These are phyloP conservation scores for Pseudonectria buxi DNA, from an alignment of 2,329 filamentous ascomycete genomes.

Conservation along the genomic window DNA sequence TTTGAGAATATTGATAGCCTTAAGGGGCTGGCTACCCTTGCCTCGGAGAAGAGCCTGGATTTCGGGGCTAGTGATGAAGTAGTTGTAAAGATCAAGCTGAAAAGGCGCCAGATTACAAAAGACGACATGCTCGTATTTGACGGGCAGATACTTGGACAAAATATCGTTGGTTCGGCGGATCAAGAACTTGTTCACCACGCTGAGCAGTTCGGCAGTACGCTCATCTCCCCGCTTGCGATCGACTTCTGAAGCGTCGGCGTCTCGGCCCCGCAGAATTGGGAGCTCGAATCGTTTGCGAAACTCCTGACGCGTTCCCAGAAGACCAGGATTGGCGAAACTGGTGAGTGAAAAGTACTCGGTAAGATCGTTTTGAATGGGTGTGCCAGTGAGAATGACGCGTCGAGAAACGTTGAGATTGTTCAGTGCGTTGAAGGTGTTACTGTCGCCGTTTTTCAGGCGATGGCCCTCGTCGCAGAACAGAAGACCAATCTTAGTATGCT, in stretches of 20 bases:
- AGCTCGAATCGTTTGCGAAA: constrained; percentile 93
- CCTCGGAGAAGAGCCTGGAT: constrained; percentile 87
- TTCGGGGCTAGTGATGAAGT: constrained; percentile 92
- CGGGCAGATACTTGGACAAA: constrained; percentile 89
- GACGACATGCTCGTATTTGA: constrained; percentile 99
- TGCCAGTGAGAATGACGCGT: constrained; percentile 91
- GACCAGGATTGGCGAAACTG: constrained; percentile 90
- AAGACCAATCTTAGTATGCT: constrained; percentile 81
- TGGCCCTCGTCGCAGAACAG: constrained; percentile 96
- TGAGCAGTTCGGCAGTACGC: constrained; percentile 71
- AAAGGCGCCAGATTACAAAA: constrained; percentile 95
- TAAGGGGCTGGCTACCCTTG: constrained; percentile 91
- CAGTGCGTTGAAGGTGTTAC: constrained; percentile 85
- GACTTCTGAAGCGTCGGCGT: constrained; percentile 78
- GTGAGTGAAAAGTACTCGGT: constrained; percentile 95
- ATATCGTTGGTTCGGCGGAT: constrained; percentile 98
- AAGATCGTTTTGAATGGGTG: constrained; percentile 96
- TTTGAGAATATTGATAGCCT: constrained; percentile 93
- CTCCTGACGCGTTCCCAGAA: constrained; percentile 80
- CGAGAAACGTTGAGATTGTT: constrained; percentile 86
- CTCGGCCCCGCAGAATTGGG: constrained; percentile 84
- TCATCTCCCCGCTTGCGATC: constrained; percentile 80
- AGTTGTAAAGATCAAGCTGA: constrained; percentile 88
- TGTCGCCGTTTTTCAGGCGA: constrained; percentile 93
- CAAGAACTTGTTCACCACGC: constrained; percentile 94